Percentiles rank a stretch among this genome's conserved stretches.
Conservation (phyloP, 2,329 filamentous ascomycete species). For the Teratosphaeriaceae sp. region DNA sequence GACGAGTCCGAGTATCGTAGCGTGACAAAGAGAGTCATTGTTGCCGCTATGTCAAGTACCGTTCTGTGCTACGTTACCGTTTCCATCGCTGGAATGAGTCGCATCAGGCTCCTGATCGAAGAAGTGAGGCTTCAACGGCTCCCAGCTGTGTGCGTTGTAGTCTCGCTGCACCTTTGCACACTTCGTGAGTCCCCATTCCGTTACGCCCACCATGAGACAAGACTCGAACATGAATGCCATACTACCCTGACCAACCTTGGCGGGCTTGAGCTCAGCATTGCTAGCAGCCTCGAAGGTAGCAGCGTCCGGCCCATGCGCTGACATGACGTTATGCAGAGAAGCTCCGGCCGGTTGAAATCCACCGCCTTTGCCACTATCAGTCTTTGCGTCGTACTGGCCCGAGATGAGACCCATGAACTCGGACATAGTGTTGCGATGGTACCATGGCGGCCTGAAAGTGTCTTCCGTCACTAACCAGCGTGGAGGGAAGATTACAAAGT, state of each 20-base stretch:
- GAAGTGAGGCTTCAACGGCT: conserved; percentile 43
- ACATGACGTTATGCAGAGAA: conserved; percentile 43
- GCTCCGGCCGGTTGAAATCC: conserved; percentile 55
- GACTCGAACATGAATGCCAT: conserved; percentile 67
- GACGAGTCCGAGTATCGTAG: too few relatives aligned
- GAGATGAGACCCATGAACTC: conserved; percentile 59
- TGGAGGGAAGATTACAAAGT: conserved; percentile 68
- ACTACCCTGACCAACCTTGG: conserved; percentile 53
- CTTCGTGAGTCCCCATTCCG: conserved; percentile 63
- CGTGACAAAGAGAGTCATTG: too few relatives aligned
- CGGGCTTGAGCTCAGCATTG: conserved; percentile 48
- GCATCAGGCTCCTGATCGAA: conserved; percentile 11
- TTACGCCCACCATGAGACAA: conserved; percentile 63
- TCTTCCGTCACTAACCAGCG: conserved; percentile 63
- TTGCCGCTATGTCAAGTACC: too few relatives aligned
- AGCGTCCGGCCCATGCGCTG: conserved; percentile 50
- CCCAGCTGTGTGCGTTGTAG: conserved; percentile 81
- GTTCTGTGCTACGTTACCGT: too few relatives aligned
- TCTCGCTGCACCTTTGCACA: conserved; percentile 64
- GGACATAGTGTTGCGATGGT: conserved; percentile 62
- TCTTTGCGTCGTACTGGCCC: conserved; percentile 55
- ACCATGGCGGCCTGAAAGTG: conserved; percentile 67
- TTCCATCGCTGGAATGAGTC: too few relatives aligned
- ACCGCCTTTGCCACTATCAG: too few relatives aligned
- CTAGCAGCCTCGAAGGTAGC: conserved; percentile 52